These are phyloP conservation scores for Daedaleopsis sinensis DNA, from an alignment of 768 basidiomycete genomes.

Conservation along the genomic window DNA sequence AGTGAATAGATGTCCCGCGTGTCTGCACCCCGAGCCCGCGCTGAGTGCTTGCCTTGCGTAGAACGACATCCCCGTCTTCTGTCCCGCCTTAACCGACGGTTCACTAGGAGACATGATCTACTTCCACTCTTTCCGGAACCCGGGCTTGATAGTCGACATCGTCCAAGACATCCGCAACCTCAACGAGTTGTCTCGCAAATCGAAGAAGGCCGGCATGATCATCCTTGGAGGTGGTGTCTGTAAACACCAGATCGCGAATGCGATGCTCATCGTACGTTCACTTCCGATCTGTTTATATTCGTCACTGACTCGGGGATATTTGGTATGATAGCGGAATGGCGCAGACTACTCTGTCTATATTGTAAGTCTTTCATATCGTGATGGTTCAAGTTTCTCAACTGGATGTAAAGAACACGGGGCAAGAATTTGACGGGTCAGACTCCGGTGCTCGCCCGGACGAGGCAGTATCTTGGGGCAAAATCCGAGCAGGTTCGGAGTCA, in stretches of 20 bases:
- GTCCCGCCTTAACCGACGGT: constrained; percentile 96
- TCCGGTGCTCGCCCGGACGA: constrained; percentile 97
- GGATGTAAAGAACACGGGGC: constrained; percentile 82
- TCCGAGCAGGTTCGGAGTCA: constrained; percentile 79
- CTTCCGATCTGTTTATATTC: background rate
- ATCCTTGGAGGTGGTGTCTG: constrained; percentile 97
- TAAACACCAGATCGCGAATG: constrained; percentile 99
- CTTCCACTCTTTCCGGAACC: constrained; percentile 92
- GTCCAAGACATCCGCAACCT: constrained; percentile 90
- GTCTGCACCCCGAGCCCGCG: constrained; percentile 20
- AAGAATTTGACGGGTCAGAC: constrained; percentile 99
- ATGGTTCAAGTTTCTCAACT: background rate
- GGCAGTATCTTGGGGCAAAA: constrained; percentile 99
- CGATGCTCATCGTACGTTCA: constrained; percentile 89
- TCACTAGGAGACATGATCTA: constrained; percentile 99
- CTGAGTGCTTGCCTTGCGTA: constrained; percentile 42
- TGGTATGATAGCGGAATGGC: constrained; percentile 82
- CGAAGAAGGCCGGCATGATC: constrained; percentile 97
- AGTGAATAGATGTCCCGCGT: constrained; percentile 53
- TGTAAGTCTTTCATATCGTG: constrained; percentile 42
- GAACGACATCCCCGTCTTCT: constrained; percentile 99
- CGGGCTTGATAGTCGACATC: constrained; percentile 88
- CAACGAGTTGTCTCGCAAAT: constrained; percentile 86
- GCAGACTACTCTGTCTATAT: constrained; percentile 98
- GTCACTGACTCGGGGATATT: background rate